These are phyloP conservation scores for Samsoniella hepiali DNA, from an alignment of 2,329 filamentous ascomycete genomes.

Conservation along the genomic window DNA sequence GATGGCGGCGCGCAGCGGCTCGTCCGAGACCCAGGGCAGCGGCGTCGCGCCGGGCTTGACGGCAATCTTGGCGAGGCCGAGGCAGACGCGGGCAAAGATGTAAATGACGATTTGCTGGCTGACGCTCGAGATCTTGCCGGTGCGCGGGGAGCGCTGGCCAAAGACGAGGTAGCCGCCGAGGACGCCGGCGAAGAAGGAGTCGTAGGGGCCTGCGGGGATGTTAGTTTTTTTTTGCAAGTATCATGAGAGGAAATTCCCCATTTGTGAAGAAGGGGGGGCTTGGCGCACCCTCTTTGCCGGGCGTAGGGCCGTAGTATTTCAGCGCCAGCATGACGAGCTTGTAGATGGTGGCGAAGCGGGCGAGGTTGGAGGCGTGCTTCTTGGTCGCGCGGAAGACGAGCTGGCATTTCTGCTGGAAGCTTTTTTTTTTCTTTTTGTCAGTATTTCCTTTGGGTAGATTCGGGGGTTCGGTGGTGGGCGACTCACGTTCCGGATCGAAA, in stretches of 20 bases:
- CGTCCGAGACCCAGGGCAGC: constrained; percentile 48
- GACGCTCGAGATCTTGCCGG: constrained; percentile 70
- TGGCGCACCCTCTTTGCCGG: constrained; percentile 54
- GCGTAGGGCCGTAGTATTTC: constrained; percentile 56
- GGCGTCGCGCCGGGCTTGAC: constrained; percentile 59
- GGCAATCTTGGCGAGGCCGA: constrained; percentile 79
- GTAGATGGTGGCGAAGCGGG: constrained; percentile 87
- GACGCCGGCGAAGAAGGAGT: constrained; percentile 82
- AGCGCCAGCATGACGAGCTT: constrained; percentile 77
- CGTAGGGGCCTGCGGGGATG: constrained; percentile 56
- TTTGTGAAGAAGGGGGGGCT: not conserved
- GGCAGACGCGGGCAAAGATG: constrained; percentile 86
- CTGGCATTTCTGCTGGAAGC: constrained; percentile 69
- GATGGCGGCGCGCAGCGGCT: constrained; percentile 48
- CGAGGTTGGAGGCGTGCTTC: constrained; percentile 88
- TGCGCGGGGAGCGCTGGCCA: constrained; percentile 61
- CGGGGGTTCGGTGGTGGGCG: constrained; percentile 1
- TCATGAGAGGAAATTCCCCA: not conserved
- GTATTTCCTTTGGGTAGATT: not conserved
- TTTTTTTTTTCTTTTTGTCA: constrained; percentile 23
- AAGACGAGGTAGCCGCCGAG: constrained; percentile 93
- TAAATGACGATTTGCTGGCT: constrained; percentile 98
- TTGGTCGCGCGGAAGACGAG: constrained; percentile 83
- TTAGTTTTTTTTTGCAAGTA: not conserved
- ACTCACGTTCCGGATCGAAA: constrained; percentile 86